phyloP scores from a whole-genome alignment of 441 rosid species.

The Populus hybrid region DNA sequence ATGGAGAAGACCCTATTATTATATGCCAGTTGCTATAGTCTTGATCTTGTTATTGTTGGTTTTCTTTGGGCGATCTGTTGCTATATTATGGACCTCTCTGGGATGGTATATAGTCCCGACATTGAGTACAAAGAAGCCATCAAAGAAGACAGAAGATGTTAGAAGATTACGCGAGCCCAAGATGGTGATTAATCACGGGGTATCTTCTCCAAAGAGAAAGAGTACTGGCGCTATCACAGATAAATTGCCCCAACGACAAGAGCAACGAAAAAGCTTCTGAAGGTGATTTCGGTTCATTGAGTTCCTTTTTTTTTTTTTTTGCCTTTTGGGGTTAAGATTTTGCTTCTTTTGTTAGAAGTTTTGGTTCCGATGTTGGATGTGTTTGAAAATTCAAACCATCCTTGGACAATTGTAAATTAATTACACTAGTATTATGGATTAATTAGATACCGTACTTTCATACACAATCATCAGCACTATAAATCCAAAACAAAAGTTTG shows the following conservation, averaged over 20 bases:
- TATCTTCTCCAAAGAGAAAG: slow-evolving; percentile 26
- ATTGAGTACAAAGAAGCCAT: slow-evolving; percentile 23
- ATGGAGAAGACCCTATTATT: slow-evolving; percentile 10
- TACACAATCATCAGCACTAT: no score
- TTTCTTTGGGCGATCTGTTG: slow-evolving; percentile 62
- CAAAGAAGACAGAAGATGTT: slow-evolving; percentile 39
- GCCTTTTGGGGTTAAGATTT: slow-evolving; percentile 1
- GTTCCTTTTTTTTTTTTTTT: neutral
- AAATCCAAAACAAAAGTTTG: no score
- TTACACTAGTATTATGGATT: neutral
- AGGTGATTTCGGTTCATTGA: neutral
- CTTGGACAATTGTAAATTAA: slow-evolving; percentile 20
- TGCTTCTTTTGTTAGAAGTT: neutral
- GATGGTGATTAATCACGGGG: slow-evolving; percentile 13
- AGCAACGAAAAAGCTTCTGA: slow-evolving; percentile 29
- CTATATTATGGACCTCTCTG: slow-evolving; percentile 60
- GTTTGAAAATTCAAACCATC: neutral
- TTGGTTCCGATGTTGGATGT: neutral
- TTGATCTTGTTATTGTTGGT: slow-evolving; percentile 53
- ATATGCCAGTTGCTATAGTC: slow-evolving; percentile 46
- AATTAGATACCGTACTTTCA: neutral
- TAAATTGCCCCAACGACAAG: neutral
- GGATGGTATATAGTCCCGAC: slow-evolving; percentile 68
- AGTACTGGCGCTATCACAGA: slow-evolving; percentile 8
- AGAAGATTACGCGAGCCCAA: slow-evolving; percentile 38